Conservation (phyloP, 148 eudicot genomes). For the Diospyros kaki region DNA sequence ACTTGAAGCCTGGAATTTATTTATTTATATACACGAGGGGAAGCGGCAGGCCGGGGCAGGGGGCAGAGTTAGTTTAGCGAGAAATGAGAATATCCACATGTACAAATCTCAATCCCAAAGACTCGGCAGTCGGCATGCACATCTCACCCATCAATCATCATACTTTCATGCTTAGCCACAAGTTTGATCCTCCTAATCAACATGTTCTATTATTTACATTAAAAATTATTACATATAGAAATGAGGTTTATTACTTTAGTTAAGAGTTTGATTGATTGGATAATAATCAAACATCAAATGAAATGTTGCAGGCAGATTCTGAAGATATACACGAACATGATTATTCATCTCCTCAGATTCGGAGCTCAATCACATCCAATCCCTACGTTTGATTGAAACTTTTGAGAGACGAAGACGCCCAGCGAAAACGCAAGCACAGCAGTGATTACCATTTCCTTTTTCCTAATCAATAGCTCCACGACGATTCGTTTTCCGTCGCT, state of each 20-base stretch:
- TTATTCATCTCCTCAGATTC: too few species aligned
- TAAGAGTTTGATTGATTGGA: too few species aligned
- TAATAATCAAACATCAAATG: too few species aligned
- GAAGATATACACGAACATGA: too few species aligned
- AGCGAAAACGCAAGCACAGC: constrained; percentile 56
- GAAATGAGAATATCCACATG: constrained; percentile 19
- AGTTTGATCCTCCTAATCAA: background rate
- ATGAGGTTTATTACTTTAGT: too few species aligned
- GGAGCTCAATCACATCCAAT: background rate
- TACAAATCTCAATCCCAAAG: background rate
- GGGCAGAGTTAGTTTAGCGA: constrained; percentile 5
- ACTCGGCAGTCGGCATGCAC: background rate
- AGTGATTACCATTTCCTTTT: constrained; percentile 36
- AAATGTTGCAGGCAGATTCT: too few species aligned
- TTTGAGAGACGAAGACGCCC: constrained; percentile 40
- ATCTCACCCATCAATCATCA: background rate
- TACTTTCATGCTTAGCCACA: background rate
- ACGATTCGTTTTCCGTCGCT: constrained; percentile 1
- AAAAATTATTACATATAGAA: too few species aligned
- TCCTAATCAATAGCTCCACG: constrained; percentile 22
- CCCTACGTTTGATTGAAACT: constrained; percentile 20
- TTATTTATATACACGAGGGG: background rate
- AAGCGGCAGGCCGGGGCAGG: constrained; percentile 2
- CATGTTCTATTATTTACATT: too few species aligned
- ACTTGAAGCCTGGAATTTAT: background rate